Base-by-base conservation (phyloP, 495 filamentous ascomycete species). In the Amphirosellinia nigrospora region DNA sequence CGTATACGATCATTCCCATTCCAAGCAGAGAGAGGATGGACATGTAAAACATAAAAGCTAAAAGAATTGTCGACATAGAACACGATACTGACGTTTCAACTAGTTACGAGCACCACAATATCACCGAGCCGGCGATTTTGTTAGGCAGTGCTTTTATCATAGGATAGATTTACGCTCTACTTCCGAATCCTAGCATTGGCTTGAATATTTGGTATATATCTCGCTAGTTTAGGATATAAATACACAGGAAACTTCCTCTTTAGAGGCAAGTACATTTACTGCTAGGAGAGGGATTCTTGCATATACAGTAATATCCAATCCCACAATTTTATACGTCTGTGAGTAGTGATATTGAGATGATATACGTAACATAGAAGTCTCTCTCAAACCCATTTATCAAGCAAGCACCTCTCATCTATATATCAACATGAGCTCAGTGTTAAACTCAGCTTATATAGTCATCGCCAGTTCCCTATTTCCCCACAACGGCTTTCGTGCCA, bases 71-170 rank as follows among this genome's bases (percentile, higher is more conserved):
- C 4, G 28, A 26, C 19, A 1, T 13, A 19, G 0, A 11, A 0
- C 0, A 6, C 34, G 0, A 30, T 38, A 9, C 64, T 55, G 6
- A 53, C 32, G 19, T 43, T 0, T 53, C 13, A 70, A 13, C 9
- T 71, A 87, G 86, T 68, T 92, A 92, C 72, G 90, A 91, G 70
- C 90, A 92, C 74, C 84, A 90, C 70, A 87, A 74, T 56, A 82
- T 92, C 61, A 69, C 89, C 0, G 90, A 92, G 80, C 90, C 90
- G n/a, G 90, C 90, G 0, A 91, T 92, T 36, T 75, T 92, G 28
- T 81, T 92, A 1, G 90, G 90, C 32, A 88, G 90, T 46, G 86
- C 87, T 15, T 92, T 92, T 68, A 82, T 88, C 64, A 89, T 90
- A 15, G 68, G 68, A 55, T 48, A 62, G 38, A 53, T 55, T 23